phyloP scores from a whole-genome alignment of 176 grass and related monocot species.

The Musa acuminata region DNA sequence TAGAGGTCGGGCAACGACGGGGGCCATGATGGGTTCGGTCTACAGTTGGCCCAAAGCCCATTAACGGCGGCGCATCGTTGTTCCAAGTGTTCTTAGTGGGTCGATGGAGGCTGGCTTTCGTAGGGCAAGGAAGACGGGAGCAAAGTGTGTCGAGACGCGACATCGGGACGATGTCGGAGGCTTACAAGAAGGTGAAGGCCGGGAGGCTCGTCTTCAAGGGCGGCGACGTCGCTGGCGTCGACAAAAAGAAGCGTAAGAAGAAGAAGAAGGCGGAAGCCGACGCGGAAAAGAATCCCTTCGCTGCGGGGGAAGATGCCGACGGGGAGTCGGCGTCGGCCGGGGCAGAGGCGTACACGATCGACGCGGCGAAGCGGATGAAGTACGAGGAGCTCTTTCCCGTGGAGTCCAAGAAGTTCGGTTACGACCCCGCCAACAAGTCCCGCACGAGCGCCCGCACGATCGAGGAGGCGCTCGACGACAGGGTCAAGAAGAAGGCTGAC shows the following conservation, averaged over 20 bases:
- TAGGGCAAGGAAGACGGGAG: too few species aligned
- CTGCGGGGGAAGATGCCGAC: background rate
- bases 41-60: too few species aligned
- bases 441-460: conserved; percentile 37
- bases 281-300: background rate
- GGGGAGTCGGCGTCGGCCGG: conserved; percentile 14
- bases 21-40: too few species aligned
- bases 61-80: too few species aligned
- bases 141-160: too few species aligned
- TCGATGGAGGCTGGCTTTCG: too few species aligned
- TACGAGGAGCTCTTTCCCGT: conserved; percentile 98
- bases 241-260: conserved; percentile 64
- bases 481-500: conserved; percentile 93
- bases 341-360: conserved; percentile 84
- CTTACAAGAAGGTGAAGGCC: conserved; percentile 79
- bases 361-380: conserved; percentile 92
- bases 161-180: conserved; percentile 42
- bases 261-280: conserved; percentile 35
- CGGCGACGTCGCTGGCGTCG: conserved; percentile 73
- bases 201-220: conserved; percentile 94
- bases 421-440: conserved; percentile 72
- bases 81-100: too few species aligned
- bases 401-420: conserved; percentile 78
- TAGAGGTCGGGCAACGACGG: too few species aligned
- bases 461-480: conserved; percentile 83